A percentile compares a stretch with the other conserved stretches of the same genome.
Evolutionary conservation across 1,284 basidiomycete species (phyloP).

Genomic region (Heterobasidion parviporum): DNA sequence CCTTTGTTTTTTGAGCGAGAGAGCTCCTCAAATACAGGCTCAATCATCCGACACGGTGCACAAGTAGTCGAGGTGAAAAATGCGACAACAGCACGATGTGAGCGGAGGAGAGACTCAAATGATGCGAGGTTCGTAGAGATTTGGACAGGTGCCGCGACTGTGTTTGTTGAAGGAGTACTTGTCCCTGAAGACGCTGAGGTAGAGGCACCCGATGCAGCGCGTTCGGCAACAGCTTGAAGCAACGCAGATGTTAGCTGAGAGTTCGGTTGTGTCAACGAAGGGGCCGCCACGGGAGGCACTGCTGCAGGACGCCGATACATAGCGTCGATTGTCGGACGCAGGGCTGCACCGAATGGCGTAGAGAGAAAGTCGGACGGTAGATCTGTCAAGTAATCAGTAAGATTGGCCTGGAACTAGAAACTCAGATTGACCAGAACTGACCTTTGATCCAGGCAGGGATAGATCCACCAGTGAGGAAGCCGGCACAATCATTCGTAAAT

Average conservation of each 20-base stretch:
- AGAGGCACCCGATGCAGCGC: slow-evolving; percentile 27
- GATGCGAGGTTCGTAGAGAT: slow-evolving; percentile 49
- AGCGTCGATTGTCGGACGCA: slow-evolving; percentile 81
- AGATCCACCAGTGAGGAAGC: slow-evolving; percentile 73
- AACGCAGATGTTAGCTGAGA: slow-evolving; percentile 50
- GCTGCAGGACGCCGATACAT: slow-evolving; percentile 65
- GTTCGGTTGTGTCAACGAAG: slow-evolving; percentile 28
- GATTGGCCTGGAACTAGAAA: background rate
- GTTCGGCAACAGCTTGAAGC: slow-evolving; percentile 55
- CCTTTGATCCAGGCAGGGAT: slow-evolving; percentile 79
- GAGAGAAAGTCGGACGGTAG: slow-evolving; percentile 84
- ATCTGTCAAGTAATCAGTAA: slow-evolving; percentile 34
- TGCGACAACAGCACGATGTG: slow-evolving; percentile 47
- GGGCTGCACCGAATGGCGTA: slow-evolving; percentile 82
- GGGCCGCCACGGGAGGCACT: slow-evolving; percentile 30
- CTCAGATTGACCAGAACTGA: slow-evolving; percentile 13
- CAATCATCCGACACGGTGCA: slow-evolving; percentile 54
- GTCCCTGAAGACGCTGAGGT: background rate
- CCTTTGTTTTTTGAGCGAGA: slow-evolving; percentile 31
- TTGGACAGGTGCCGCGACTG: slow-evolving; percentile 56
- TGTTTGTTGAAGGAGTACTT: slow-evolving; percentile 17
- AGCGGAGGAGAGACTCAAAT: slow-evolving; percentile 38
- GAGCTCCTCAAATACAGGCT: slow-evolving; percentile 52
- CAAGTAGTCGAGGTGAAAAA: slow-evolving; percentile 64
- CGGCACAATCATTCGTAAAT: slow-evolving; percentile 82